Evolutionary conservation across 805 yeast genomes (phyloP), one percentile per base, ranked within the genome.

Genomic region (Sugiyamaella smithiae): DNA sequence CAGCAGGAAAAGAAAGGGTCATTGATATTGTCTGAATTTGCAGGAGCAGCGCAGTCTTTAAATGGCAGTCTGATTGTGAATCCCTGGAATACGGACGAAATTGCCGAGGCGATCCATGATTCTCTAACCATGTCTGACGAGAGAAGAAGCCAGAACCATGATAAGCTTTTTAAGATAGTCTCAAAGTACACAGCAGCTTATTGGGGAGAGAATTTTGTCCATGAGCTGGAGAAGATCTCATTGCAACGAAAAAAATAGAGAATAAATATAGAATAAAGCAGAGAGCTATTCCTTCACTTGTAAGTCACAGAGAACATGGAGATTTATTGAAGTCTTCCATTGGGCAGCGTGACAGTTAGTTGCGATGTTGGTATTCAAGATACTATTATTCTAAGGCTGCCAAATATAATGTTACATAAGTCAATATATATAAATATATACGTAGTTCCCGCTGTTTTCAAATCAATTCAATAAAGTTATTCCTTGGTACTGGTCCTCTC

Each of bases 1-100:
- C 99, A 93, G 68, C 78, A 82, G 54, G 82, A 83, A 41, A 81
- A 81, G 53, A 82, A 88, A 54, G 99, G 99, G 6, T 81, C 89
- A 2, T 74, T 93, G 57, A 86, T 93, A 43, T 67, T 93, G 54
- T 84, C 95, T 36, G 99, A 93, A 69, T 93, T 93, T 70, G 93
- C 99, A 0, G 99, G 99, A 43, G 99, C 99, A n/a, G 98, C 99
- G 0, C 99, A 93, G 69, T 85, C 95, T 1, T 73, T 93, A 55
- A 91, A 93, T 63, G 99, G 99, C 20, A 89, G 96, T 1, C 66
- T 91, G 11, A 81, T 93, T 51, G 96, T 93, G 17, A 93, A 93
- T 63, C 99, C 99, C 2, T 93, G 99, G 99, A 93, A 91, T 65
- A 91, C 90, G 19, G 99, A 93, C 57, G 99, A 93, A 58, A 68